Evolutionary conservation across 2,329 filamentous ascomycete species (phyloP).

Genomic region (Rasamsonia emersonii): DNA sequence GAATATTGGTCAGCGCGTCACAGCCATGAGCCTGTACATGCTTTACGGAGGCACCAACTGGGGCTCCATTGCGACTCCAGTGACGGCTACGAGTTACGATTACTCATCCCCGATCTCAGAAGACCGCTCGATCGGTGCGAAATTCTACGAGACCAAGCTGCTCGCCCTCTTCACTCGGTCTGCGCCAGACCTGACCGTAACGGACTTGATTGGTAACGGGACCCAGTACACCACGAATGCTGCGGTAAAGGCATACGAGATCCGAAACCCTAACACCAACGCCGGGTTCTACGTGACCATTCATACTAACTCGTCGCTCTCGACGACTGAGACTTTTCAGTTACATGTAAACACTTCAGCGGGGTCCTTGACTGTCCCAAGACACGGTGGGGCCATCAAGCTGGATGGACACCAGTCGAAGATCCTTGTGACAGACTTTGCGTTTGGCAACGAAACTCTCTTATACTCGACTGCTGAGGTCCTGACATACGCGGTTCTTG

Average conservation of each 20-base stretch:
- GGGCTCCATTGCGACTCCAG: conserved; percentile 39
- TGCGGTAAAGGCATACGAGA: conserved; percentile 45
- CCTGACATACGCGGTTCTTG: conserved; percentile 49
- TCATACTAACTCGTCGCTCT: conserved; percentile 46
- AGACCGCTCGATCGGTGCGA: conserved; percentile 48
- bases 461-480: conserved; percentile 37
- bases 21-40: conserved; percentile 56
- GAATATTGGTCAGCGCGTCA: conserved; percentile 51
- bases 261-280: conserved; percentile 51
- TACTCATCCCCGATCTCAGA: conserved; percentile 56
- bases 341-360: conserved; percentile 49
- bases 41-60: conserved; percentile 56
- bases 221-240: conserved; percentile 45
- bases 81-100: conserved; percentile 54
- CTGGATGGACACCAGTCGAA: conserved; percentile 56
- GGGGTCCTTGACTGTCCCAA: conserved; percentile 47
- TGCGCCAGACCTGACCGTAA: conserved; percentile 49
- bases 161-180: conserved; percentile 52
- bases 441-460: conserved; percentile 41
- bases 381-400: conserved; percentile 39
- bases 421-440: conserved; percentile 53
- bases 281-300: conserved; percentile 52
- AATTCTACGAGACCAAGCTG: conserved; percentile 57
- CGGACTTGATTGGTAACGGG: conserved; percentile 41
- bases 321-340: conserved; percentile 45